Evolutionary conservation across 345 rosid genomes (phyloP).

Genomic region (Citrus inodora): DNA sequence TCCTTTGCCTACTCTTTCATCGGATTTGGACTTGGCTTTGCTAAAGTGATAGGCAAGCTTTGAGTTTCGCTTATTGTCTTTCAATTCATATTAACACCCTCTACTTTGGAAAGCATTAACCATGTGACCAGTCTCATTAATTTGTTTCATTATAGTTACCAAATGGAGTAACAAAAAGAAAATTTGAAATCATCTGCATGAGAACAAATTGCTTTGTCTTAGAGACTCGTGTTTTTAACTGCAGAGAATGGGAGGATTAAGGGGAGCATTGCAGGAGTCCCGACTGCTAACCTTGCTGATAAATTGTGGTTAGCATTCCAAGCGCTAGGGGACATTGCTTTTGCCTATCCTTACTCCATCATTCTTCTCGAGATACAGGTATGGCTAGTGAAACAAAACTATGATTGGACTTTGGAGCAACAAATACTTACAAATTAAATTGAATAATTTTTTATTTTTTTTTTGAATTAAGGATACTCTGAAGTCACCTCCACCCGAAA

Average conservation of each 20-base stretch:
- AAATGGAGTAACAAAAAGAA: background rate
- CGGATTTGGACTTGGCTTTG: conserved; percentile 47
- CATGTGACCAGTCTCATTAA: background rate
- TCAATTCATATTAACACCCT: background rate
- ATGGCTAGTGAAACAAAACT: background rate
- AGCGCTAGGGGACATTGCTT: conserved; percentile 65
- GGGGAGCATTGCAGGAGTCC: conserved; percentile 51
- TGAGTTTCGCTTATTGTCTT: background rate
- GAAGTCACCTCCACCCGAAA: conserved; percentile 44
- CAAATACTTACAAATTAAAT: background rate
- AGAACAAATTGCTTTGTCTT: background rate
- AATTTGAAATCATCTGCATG: background rate
- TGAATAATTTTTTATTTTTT: background rate
- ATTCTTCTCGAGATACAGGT: conserved; percentile 72
- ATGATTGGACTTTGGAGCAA: background rate
- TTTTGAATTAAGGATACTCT: conserved; percentile 31
- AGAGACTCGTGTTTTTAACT: background rate
- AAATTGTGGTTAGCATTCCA: conserved; percentile 48
- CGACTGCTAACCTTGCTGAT: conserved; percentile 25
- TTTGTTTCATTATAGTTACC: background rate
- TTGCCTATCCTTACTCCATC: conserved; percentile 54
- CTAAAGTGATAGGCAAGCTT: conserved; percentile 33
- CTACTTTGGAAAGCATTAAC: background rate
- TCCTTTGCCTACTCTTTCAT: conserved; percentile 42
- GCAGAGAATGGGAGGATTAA: conserved; percentile 46